phyloP scores from a whole-genome alignment of 2,329 filamentous ascomycete species.

The Ophiostoma sp. region DNA sequence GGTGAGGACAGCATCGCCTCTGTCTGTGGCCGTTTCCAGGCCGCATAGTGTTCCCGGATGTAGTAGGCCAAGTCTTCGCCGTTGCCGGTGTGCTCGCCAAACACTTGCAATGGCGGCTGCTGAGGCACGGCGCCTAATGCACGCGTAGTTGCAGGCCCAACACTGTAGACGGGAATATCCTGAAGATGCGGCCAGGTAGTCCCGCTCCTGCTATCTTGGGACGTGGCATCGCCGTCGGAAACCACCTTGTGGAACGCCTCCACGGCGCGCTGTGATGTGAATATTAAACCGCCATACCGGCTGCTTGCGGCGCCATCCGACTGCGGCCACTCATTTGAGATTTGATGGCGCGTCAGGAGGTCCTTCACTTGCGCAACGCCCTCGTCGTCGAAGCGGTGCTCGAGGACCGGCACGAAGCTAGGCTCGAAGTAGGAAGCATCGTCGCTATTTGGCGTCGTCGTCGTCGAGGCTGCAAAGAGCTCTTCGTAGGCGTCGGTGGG shows the following conservation, averaged over 20 bases:
- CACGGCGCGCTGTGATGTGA: conserved; percentile 81
- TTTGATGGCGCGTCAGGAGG: conserved; percentile 48
- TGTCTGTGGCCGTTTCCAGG: conserved; percentile 27
- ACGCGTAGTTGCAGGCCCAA: conserved; percentile 77
- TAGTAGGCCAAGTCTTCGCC: conserved; percentile 76
- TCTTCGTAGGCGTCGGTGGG: conserved; percentile 73
- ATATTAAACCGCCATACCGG: conserved; percentile 73
- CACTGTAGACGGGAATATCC: conserved; percentile 68
- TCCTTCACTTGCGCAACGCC: conserved; percentile 56
- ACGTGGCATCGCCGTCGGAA: conserved; percentile 45
- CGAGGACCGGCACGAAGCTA: conserved; percentile 73
- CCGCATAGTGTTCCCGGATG: conserved; percentile 75
- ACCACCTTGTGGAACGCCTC: conserved; percentile 71
- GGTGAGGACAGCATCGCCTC: conserved; percentile 49
- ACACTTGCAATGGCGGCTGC: conserved; percentile 58
- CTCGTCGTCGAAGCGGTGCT: conserved; percentile 65
- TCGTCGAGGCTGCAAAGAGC: conserved; percentile 53
- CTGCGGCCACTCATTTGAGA: conserved; percentile 36
- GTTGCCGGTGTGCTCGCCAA: conserved; percentile 80
- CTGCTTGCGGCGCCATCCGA: conserved; percentile 24
- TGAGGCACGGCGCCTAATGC: conserved; percentile 62
- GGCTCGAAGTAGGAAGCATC: conserved; percentile 53
- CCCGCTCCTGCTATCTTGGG: conserved; percentile 29
- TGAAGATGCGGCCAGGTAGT: conserved; percentile 54
- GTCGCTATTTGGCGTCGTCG: conserved; percentile 32